Percentiles rank a stretch among this genome's conserved stretches.
These are phyloP conservation scores for Microbotryum violaceum DNA, from an alignment of 1,284 basidiomycete species.

Conservation along the genomic window DNA sequence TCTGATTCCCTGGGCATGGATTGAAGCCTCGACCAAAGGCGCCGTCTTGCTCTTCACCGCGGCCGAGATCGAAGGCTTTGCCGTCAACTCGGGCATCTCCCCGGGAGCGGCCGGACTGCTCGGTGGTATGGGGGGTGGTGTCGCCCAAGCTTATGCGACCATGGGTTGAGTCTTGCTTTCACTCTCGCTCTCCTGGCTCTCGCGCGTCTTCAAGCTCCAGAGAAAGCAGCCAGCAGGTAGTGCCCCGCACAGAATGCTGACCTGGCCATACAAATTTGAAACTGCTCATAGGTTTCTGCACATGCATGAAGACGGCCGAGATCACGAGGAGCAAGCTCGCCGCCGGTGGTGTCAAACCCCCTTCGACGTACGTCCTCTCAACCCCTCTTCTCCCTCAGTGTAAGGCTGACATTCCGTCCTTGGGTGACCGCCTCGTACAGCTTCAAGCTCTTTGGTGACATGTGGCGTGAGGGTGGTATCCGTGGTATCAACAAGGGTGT, in stretches of 20 bases:
- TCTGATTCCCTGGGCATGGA: slow-evolving; percentile 99
- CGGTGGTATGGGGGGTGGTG: slow-evolving; percentile 95
- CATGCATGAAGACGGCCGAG: slow-evolving; percentile 55
- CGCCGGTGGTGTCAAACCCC: slow-evolving; percentile 78
- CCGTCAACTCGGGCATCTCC: slow-evolving; percentile 58
- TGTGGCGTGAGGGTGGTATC: slow-evolving; percentile 87
- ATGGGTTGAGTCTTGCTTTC: slow-evolving; percentile 65
- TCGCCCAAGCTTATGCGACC: slow-evolving; percentile 97
- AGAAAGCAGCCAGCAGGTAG: not conserved
- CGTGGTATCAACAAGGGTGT: slow-evolving; percentile 99
- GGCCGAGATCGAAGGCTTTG: slow-evolving; percentile 78
- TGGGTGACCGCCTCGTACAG: slow-evolving; percentile 5
- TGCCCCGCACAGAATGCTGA: not conserved
- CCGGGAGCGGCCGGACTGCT: slow-evolving; percentile 78
- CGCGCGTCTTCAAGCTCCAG: not conserved
- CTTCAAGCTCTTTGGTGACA: slow-evolving; percentile 86
- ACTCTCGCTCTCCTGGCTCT: not conserved
- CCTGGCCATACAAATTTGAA: not conserved
- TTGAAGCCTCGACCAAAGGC: slow-evolving; percentile 98
- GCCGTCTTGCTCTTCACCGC: slow-evolving; percentile 93
- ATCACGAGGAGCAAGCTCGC: slow-evolving; percentile 95
- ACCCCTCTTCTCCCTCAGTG: not conserved
- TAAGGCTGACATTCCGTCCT: not conserved
- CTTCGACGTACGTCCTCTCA: slow-evolving; percentile 56
- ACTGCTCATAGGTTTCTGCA: slow-evolving; percentile 32